Percentiles rank a stretch among this genome's conserved stretches.
phyloP scores from a whole-genome alignment of 1,284 basidiomycete species.

The Cryptococcus sp. region DNA sequence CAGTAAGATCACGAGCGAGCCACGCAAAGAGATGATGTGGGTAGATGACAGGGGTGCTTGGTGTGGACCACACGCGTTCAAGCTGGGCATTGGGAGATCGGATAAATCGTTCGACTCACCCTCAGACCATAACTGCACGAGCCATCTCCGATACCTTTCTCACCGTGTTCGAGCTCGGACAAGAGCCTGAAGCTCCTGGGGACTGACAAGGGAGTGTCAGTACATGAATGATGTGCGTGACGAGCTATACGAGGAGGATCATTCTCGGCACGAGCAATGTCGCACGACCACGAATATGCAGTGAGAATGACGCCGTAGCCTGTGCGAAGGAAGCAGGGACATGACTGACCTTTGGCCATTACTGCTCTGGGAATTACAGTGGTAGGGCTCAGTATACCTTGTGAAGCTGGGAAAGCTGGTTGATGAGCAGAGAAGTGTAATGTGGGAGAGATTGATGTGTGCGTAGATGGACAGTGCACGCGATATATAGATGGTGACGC shows the following conservation, averaged over 20 bases:
- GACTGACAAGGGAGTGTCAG: conserved; percentile 59
- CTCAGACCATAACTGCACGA: conserved; percentile 93
- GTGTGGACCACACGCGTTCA: background rate
- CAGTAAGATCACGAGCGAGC: background rate
- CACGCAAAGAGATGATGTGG: too few species aligned
- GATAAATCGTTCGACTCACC: conserved; percentile 33
- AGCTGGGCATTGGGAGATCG: background rate
- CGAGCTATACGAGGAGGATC: background rate
- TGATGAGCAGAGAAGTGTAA: too few species aligned
- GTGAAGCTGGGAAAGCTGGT: too few species aligned
- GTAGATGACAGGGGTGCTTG: too few species aligned
- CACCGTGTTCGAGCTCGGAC: conserved; percentile 98
- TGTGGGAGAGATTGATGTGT: too few species aligned
- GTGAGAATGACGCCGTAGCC: background rate
- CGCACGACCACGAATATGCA: background rate
- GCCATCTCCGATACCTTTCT: conserved; percentile 98
- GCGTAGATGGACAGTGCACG: too few species aligned
- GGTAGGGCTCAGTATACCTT: too few species aligned
- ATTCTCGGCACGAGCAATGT: background rate
- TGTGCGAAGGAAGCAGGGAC: background rate
- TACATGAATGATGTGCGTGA: background rate
- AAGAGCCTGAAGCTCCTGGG: conserved; percentile 94
- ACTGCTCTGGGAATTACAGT: too few species aligned
- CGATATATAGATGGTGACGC: too few species aligned
- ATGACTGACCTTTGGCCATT: conserved; percentile 64